Conservation (phyloP, 345 rosid genomes). For the Dipteronia dyeriana region DNA sequence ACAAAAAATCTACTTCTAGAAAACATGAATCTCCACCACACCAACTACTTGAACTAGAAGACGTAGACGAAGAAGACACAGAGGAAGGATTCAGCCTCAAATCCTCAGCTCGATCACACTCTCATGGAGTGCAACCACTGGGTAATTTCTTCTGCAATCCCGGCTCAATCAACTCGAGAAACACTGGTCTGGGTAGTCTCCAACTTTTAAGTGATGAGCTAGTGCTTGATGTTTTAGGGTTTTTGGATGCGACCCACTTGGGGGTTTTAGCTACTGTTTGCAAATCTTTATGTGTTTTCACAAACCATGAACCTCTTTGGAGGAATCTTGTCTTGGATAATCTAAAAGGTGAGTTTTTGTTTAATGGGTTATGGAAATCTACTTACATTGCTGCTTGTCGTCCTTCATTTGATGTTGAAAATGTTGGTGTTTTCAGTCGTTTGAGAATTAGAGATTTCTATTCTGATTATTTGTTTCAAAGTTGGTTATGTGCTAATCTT, state of each 20-base stretch:
- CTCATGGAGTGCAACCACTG: constrained; percentile 82
- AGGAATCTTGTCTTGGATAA: constrained; percentile 76
- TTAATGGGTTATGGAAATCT: constrained; percentile 69
- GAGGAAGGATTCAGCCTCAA: constrained; percentile 66
- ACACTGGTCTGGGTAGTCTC: constrained; percentile 82
- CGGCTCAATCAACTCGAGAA: constrained; percentile 60
- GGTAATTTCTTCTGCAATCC: constrained; percentile 73
- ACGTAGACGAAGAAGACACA: constrained; percentile 37
- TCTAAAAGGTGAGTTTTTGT: constrained; percentile 60
- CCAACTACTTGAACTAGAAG: constrained; percentile 38
- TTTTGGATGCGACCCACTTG: constrained; percentile 53
- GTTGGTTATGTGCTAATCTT: constrained; percentile 96
- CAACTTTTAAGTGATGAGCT: constrained; percentile 72
- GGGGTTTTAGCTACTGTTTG: constrained; percentile 74
- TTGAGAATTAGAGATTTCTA: constrained; percentile 73
- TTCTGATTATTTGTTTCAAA: constrained; percentile 90
- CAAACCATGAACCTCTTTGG: constrained; percentile 85
- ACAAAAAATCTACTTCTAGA: constrained; percentile 1
- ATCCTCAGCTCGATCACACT: constrained; percentile 48
- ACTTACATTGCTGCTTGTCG: constrained; percentile 55
- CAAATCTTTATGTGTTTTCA: constrained; percentile 72
- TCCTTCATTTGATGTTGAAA: constrained; percentile 37
- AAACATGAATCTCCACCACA: constrained; percentile 20
- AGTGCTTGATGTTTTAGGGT: constrained; percentile 74
- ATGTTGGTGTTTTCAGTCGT: constrained; percentile 22